Conservation (phyloP, 768 basidiomycete genomes). For the Pleurotus eryngii region DNA sequence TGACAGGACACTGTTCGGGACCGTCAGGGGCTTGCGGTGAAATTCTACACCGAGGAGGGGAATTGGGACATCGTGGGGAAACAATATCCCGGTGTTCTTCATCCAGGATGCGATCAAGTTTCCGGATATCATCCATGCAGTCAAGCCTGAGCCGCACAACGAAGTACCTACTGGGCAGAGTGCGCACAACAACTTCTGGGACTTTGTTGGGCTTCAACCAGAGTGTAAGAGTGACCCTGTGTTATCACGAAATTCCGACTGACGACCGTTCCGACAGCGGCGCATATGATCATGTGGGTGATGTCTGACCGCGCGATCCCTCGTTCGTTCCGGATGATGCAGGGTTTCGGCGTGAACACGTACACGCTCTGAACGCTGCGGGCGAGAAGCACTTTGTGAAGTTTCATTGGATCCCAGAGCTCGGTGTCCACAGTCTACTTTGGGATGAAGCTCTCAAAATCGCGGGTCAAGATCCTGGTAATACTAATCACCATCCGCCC, state of each 20-base stretch:
- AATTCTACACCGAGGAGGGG: conserved; percentile 82
- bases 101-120: conserved; percentile 84
- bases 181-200: conserved; percentile 88
- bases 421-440: conserved; percentile 78
- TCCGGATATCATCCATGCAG: conserved; percentile 81
- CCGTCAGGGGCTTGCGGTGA: conserved; percentile 77
- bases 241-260: neutral
- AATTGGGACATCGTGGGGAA: conserved; percentile 90
- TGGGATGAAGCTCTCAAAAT: conserved; percentile 94
- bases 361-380: conserved; percentile 67
- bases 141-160: conserved; percentile 82
- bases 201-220: conserved; percentile 69
- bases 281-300: conserved; percentile 80
- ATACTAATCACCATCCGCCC: conserved; percentile 1
- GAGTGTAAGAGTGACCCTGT: conserved; percentile 41
- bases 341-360: conserved; percentile 87
- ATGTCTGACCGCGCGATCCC: conserved; percentile 86
- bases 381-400: conserved; percentile 82
- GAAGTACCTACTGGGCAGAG: conserved; percentile 69
- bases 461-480: conserved; percentile 76
- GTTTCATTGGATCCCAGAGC: conserved; percentile 79
- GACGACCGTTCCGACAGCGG: conserved; percentile 30
- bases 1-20: conserved; percentile 72
- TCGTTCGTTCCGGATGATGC: conserved; percentile 85
- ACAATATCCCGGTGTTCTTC: conserved; percentile 81